Base-by-base conservation (phyloP, 352 stramenopile species). In the Pythium scleroteichum region DNA sequence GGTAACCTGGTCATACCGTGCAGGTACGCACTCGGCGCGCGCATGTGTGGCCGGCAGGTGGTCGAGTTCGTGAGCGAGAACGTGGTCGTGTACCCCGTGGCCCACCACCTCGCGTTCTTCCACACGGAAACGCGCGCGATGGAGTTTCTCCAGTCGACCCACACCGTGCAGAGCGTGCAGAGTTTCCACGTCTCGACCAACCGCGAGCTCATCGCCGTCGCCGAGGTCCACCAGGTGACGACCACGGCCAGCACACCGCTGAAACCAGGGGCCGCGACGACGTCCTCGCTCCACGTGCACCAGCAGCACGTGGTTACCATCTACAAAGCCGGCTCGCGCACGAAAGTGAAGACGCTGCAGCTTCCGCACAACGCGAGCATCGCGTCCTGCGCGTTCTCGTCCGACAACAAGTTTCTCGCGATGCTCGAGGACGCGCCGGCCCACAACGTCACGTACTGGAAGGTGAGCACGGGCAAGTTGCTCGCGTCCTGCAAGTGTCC, bases 371-470 rank as follows among this genome's bases (percentile, higher is more conserved):
- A 88, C 20, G 73, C 76, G 9, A 88, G 59, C 41, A 71, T 93
- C 22, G 75, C 88, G 0, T 90, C 84, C 17, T 86, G 78, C 42
- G 73, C 69, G 26, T 92, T 94, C 44, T 90, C 79, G 4, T 53
- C 68, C 0, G 85, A 91, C 53, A 90, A 86, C 66, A 94, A 92
- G 61, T 91, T 85, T 59, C 53, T 94, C 1, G 82, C 70, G 0
- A 72, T 90, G 50, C 69, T 92, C 1, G 82, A 92, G 38, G 82
- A 92, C 40, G 76, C 82, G 17, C 85, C 83, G 38, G 66, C 78
- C 3, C 79, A 92, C 53, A 83, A 73, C 20, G 73, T 94, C 23
- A 86, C 78, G 26, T 92, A 91, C 58, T 94, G 81, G 82, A 92
- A 94, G 60, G 73, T 88, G 40, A 81, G 74, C 63, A 92, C 76